Evolutionary conservation across 208 protist genomes (phyloP).

Genomic region (Trypanosoma conorhini): DNA sequence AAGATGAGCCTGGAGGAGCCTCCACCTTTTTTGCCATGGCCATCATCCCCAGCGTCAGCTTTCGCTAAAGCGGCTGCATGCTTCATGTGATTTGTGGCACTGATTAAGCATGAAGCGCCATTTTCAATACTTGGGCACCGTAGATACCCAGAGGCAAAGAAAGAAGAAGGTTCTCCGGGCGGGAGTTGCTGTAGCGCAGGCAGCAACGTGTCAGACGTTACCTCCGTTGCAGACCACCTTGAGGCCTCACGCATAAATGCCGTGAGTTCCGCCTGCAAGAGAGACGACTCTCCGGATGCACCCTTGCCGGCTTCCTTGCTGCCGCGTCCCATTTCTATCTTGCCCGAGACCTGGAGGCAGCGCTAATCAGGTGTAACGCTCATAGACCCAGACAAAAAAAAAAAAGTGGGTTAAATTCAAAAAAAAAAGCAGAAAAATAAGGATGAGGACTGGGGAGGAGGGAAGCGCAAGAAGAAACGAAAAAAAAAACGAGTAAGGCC

Average conservation of each 20-base stretch:
- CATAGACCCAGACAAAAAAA: not conserved
- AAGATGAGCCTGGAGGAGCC: constrained; percentile 21
- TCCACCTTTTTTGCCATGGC: not conserved
- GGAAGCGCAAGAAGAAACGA: not conserved
- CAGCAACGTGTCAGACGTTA: constrained; percentile 1
- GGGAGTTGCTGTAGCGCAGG: constrained; percentile 3
- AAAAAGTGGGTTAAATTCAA: constrained; percentile 4
- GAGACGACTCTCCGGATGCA: not conserved
- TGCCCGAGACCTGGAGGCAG: not conserved
- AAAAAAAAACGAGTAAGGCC: not conserved
- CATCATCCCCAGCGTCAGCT: not conserved
- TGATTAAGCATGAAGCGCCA: constrained; percentile 20
- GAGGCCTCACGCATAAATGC: constrained; percentile 15
- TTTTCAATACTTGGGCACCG: constrained; percentile 18
- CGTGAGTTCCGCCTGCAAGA: not conserved
- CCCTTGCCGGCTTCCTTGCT: not conserved
- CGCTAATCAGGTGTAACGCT: not conserved
- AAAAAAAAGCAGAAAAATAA: not conserved
- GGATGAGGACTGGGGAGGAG: not conserved
- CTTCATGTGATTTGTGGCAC: not conserved
- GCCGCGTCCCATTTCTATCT: not conserved
- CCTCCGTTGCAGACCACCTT: not conserved
- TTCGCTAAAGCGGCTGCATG: not conserved
- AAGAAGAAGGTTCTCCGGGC: constrained; percentile 3
- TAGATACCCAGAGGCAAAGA: constrained; percentile 7